Evolutionary conservation across 306 rosid species (phyloP), one percentile per base, ranked within the genome.

Genomic region (Macrotyloma uniflorum): DNA sequence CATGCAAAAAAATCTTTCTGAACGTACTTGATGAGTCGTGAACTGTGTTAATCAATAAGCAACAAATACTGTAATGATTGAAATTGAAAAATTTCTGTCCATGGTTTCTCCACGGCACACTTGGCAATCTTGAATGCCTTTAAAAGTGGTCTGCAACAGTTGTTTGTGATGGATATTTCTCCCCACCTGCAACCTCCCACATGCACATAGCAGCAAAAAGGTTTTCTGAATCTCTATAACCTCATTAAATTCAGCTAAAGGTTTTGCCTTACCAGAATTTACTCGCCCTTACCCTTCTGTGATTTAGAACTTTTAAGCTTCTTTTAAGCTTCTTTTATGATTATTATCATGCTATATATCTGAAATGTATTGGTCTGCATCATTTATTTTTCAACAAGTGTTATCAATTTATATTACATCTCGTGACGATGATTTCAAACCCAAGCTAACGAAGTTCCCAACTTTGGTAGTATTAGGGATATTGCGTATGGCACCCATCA

Each of bases 21-120:
- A 26, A 26, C 28, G 28, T 26, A 26, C 28, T 26, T 26, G 28
- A 26, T 26, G 1, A 1, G 28, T 26, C 28, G 28, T 26, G 28
- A 2, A 26, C 28, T 26, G 1, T 26, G 28, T 26, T 26, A 26
- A 26, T 26, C 1, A 26, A 40, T 1, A 58, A 74, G 18, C 30
- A 40, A 38, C 30, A 24, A 57, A 54, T 22, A 40, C 5, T 38
- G 28, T 26, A 26, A 26, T 26, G 28, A 26, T 26, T 26, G 28
- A 26, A 26, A 26, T 26, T 26, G 28, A 26, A 26, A 26, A 26
- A 1, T 0, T 35, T 50, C 30, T 66, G 7, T 49, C 42, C 15
- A 11, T 65, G 26, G 40, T 65, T 26, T 67, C 67, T 54, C 35
- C 43, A 67, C 8, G 42, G 32, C 55, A 77, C 82, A 67, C 75